Conservation (phyloP, 2,329 filamentous ascomycete species). For the Botrytis hyacinthi region DNA sequence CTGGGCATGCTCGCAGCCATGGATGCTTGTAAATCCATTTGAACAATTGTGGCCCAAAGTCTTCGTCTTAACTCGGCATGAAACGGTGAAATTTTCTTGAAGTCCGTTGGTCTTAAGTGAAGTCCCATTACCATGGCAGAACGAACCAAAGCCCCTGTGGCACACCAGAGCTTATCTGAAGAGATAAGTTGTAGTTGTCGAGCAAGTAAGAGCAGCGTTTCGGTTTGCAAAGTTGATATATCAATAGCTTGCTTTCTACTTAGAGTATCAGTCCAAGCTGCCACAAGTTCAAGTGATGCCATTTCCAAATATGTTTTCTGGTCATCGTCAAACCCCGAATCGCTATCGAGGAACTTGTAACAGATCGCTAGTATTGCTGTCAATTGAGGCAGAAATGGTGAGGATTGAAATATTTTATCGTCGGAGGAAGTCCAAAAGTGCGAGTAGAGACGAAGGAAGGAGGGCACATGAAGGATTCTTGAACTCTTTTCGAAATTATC, state of each 20-base stretch:
- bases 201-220: constrained; percentile 21
- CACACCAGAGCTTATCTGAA: constrained; percentile 23
- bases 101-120: constrained; percentile 52
- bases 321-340: constrained; percentile 13
- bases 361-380: constrained; percentile 23
- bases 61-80: constrained; percentile 53
- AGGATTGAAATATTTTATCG: constrained; percentile 15
- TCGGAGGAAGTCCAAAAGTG: constrained; percentile 40
- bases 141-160: constrained; percentile 48
- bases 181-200: constrained; percentile 17
- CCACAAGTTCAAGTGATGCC: constrained; percentile 20
- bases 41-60: constrained; percentile 54
- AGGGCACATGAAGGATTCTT: constrained; percentile 45
- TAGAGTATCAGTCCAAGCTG: constrained; percentile 22
- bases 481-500: constrained; percentile 44
- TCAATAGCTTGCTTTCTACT: constrained; percentile 21
- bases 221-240: constrained; percentile 23
- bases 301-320: constrained; percentile 21
- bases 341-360: constrained; percentile 14
- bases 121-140: constrained; percentile 56
- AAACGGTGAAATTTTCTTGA: constrained; percentile 48
- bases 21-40: constrained; percentile 51
- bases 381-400: constrained; percentile 22
- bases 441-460: constrained; percentile 45
- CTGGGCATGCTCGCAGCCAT: constrained; percentile 51